Base-by-base conservation (phyloP, 2,329 filamentous ascomycete genomes). In the Aspergillus vadensis region DNA sequence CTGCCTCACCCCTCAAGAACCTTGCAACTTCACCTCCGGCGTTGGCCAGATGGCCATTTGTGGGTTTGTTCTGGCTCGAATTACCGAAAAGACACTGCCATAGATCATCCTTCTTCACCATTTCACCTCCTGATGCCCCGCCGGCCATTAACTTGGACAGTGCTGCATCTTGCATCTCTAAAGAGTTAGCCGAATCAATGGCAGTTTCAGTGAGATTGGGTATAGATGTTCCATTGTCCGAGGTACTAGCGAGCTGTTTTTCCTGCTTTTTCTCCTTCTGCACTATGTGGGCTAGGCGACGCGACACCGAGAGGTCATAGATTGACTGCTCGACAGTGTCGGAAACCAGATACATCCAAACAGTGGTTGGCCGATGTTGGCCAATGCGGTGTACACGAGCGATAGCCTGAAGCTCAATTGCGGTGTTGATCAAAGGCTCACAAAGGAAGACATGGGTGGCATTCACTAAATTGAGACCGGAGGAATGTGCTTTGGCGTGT, bases 351-450 rank as follows among this genome's bases (percentile, higher is more conserved):
- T 98, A 98, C 75, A 97, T 89, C 90, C 93, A 98, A 1, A 98
- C 92, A 0, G 91, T 97, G 0, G 95, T 99, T 65, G 91, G 85
- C 55, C 91, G 87, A 64, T 88, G 83, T 76, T 98, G 95, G 0
- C 95, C 95, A 64, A 99, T 99, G 38, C 95, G 87, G 73, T 99
- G 92, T 1, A 99, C 93, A 58, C 95, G 89, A 0, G 94, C 93
- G 70, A 98, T 96, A 14, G 93, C 94, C 75, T 99, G 95, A 9
- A 98, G 83, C 76, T 98, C 95, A 15, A 99, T 86, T 0, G 93
- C 92, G 0, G 94, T 94, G 72, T 98, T 97, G 67, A 98, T 87
- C 3, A 98, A 81, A 2, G 95, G 95, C 72, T 99, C 95, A 74
- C 92, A 97, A 4, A 99, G 84, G 71, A 98, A 96, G 1, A 98